Base-by-base conservation (phyloP, 208 protist genomes). In the Kentomonas sorsogonicus region DNA sequence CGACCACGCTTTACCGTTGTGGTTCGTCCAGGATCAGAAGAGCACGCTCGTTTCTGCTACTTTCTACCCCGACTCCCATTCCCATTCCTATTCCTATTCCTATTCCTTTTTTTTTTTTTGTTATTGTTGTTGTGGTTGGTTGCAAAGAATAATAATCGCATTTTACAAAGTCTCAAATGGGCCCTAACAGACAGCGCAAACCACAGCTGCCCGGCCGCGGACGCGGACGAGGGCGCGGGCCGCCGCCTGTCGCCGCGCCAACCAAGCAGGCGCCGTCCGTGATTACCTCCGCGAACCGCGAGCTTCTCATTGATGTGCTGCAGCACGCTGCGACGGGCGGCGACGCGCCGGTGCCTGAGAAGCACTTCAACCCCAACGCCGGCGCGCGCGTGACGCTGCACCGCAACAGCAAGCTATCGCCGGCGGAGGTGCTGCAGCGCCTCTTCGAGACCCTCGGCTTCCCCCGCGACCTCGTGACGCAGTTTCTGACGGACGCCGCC, bases 301-400 rank as follows among this genome's bases (percentile, higher is more conserved):
- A 95, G 7, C 72, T 95, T 27, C 86, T 95, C 39, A 85, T 92
- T 52, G 89, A 95, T 53, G 89, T 95, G 18, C 75, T 95, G 38
- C 84, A 91, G 34, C 89, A 95, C 69, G 85, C 83, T 25, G 89
- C 85, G 1, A 88, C 72, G 3, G 80, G 78, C n/a, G 89, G 89
- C 15, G 71, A 56, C 30, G 81, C 90, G 30, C 80, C 84, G 6
- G 83, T 95, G 47, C 69, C 89, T 7, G 82, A 91, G 66, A 83
- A 80, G 56, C 89, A 95, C 69, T 95, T 95, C 60, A 79, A 95
- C 47, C 39, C 73, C 18, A 77, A 69, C 9, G 53, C 75, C 10
- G 72, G 70, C 7, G 64, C 72, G 22, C 60, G 74, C 9, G 79
- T 95, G 31, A 86, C 72, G 13, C 78, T 95, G 40, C 84, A 95